phyloP scores from a whole-genome alignment of 1,284 basidiomycete species.

The Pterulicium gracile region DNA sequence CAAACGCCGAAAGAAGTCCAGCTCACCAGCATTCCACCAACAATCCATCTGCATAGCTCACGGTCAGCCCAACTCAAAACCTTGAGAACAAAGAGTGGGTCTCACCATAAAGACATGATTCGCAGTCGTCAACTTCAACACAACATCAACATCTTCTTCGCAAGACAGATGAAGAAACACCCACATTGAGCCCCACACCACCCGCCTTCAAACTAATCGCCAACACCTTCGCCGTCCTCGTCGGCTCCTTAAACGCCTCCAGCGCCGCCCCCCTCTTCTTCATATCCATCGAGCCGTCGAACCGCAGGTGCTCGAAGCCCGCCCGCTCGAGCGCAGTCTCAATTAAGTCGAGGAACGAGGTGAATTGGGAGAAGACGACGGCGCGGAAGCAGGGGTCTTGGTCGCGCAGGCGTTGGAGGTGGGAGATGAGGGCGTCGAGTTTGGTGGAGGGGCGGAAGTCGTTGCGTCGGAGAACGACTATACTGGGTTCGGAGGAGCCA shows the following conservation, averaged over 20 bases:
- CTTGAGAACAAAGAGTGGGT: constrained; percentile 2
- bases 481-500: constrained; percentile 30
- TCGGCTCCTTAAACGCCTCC: constrained; percentile 59
- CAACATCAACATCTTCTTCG: not conserved
- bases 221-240: constrained; percentile 65
- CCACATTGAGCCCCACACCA: constrained; percentile 83
- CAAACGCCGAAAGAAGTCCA: no score
- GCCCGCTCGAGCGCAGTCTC: constrained; percentile 70
- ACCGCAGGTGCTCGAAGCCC: constrained; percentile 66
- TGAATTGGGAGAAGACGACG: constrained; percentile 85
- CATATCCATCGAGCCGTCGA: constrained; percentile 90
- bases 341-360: constrained; percentile 76
- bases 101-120: constrained; percentile 83
- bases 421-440: constrained; percentile 60
- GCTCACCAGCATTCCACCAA: constrained; percentile 92
- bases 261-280: constrained; percentile 74
- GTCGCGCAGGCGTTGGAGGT: constrained; percentile 53
- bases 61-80: constrained; percentile 5
- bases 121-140: constrained; percentile 51
- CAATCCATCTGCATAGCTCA: constrained; percentile 72
- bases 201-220: constrained; percentile 91
- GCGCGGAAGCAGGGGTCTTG: constrained; percentile 76
- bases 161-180: constrained; percentile 13
- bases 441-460: constrained; percentile 86
- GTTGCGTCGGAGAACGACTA: constrained; percentile 59